A percentile compares a stretch with the other conserved stretches of the same genome.
phyloP scores from a whole-genome alignment of 1,139 yeast species.

The Taiozyma sp. region DNA sequence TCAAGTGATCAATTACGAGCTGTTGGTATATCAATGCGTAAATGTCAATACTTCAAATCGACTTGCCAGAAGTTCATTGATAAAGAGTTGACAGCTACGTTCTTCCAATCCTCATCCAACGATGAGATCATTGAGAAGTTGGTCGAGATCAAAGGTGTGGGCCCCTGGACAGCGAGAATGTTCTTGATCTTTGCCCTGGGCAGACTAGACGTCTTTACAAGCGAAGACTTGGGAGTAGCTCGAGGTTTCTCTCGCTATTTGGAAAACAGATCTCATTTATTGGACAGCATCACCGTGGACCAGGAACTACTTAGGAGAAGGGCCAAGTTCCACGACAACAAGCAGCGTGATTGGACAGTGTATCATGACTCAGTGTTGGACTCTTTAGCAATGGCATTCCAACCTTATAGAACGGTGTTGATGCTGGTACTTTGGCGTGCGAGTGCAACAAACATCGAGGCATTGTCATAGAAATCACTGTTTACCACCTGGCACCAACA shows the following conservation, averaged over 20 bases:
- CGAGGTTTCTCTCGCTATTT: constrained; percentile 70
- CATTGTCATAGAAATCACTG: constrained; percentile 24
- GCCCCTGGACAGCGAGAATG: constrained; percentile 92
- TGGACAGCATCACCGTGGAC: constrained; percentile 35
- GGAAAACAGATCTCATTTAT: constrained; percentile 46
- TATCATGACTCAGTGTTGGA: constrained; percentile 54
- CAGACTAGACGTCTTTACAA: constrained; percentile 65
- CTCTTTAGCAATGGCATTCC: constrained; percentile 49
- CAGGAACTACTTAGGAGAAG: constrained; percentile 19
- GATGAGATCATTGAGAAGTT: constrained; percentile 50
- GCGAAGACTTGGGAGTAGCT: constrained; percentile 80
- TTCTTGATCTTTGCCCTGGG: constrained; percentile 66
- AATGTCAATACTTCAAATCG: constrained; percentile 57
- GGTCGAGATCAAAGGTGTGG: constrained; percentile 69
- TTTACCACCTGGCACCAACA: constrained; percentile 53
- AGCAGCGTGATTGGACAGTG: constrained; percentile 49
- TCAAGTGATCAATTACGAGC: constrained; percentile 44
- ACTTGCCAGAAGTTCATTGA: constrained; percentile 52
- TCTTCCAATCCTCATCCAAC: constrained; percentile 33
- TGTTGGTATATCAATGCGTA: constrained; percentile 69
- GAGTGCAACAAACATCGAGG: constrained; percentile 52
- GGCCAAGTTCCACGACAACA: constrained; percentile 29
- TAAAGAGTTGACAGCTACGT: constrained; percentile 37
- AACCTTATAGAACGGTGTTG: constrained; percentile 64
- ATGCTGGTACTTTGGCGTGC: constrained; percentile 76